phyloP scores from a whole-genome alignment of 768 basidiomycete species.

The Trichaptum fuscoviolaceum region DNA sequence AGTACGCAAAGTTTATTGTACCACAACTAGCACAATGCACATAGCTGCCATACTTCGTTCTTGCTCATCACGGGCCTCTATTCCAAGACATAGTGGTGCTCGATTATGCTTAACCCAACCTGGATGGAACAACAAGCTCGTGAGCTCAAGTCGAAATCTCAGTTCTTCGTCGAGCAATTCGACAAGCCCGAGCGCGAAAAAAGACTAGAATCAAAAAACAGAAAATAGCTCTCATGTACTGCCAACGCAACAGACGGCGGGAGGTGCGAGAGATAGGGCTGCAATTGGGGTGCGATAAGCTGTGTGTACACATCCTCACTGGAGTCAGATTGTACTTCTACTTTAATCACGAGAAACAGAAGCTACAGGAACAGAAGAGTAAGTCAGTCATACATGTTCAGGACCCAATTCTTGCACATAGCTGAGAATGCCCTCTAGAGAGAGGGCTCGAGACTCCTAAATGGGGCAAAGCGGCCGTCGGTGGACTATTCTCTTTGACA shows the following conservation, averaged over 20 bases:
- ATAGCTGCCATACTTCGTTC: too few species aligned
- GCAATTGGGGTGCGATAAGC: constrained; percentile 27
- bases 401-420: too few species aligned
- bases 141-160: not conserved
- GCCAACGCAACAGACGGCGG: not conserved
- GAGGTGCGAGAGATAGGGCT: constrained; percentile 22
- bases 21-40: too few species aligned
- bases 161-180: not conserved
- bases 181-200: not conserved
- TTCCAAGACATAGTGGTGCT: too few species aligned
- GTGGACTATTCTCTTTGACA: constrained; percentile 81
- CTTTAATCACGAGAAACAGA: constrained; percentile 82
- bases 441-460: constrained; percentile 68
- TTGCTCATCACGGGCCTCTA: too few species aligned
- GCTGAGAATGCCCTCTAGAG: constrained; percentile 36
- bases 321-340: constrained; percentile 68
- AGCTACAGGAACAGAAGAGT: constrained; percentile 75
- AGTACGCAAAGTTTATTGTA: too few species aligned
- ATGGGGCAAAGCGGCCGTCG: constrained; percentile 82
- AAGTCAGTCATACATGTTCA: constrained; percentile 18
- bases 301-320: not conserved
- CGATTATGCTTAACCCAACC: too few species aligned
- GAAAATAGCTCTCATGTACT: not conserved
- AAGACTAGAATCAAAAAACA: not conserved
- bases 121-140: too few species aligned